Conservation (phyloP, 148 eudicot genomes). For the Oxyria digyna region DNA sequence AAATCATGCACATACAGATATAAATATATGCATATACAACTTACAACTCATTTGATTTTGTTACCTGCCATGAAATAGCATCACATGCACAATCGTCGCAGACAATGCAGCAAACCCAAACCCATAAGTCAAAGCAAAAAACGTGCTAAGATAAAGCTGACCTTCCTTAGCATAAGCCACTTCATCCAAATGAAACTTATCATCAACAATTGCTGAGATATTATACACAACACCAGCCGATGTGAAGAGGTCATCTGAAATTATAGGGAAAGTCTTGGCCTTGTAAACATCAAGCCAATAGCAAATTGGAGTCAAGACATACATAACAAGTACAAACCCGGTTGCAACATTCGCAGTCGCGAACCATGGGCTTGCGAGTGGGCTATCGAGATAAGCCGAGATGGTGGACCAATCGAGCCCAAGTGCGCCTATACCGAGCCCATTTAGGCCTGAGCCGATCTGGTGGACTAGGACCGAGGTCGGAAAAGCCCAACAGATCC, state of each 20-base stretch:
- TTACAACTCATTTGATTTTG: neutral
- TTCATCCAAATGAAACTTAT: constrained; percentile 52
- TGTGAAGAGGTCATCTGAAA: constrained; percentile 49
- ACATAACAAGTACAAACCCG: constrained; percentile 65
- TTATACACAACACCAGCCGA: constrained; percentile 51
- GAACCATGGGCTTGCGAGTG: constrained; percentile 95
- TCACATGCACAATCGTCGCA: constrained; percentile 70
- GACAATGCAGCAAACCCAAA: constrained; percentile 82
- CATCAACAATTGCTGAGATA: constrained; percentile 60
- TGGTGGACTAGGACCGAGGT: constrained; percentile 68
- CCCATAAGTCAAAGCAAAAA: constrained; percentile 90
- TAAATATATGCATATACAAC: too few relatives aligned
- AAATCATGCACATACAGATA: too few relatives aligned
- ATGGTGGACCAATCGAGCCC: constrained; percentile 91
- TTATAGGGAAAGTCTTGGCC: constrained; percentile 80
- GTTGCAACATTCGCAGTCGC: constrained; percentile 94
- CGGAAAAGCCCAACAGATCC: constrained; percentile 92
- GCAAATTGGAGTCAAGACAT: constrained; percentile 58
- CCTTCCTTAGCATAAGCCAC: constrained; percentile 67
- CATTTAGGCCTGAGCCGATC: constrained; percentile 76
- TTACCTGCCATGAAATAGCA: constrained; percentile 92
- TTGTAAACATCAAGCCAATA: constrained; percentile 74
- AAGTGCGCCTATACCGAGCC: constrained; percentile 72
- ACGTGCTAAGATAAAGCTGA: constrained; percentile 73
- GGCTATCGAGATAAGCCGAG: constrained; percentile 90